phyloP scores from a whole-genome alignment of 2,329 filamentous ascomycete species.

The Tricladium varicosporioides region DNA sequence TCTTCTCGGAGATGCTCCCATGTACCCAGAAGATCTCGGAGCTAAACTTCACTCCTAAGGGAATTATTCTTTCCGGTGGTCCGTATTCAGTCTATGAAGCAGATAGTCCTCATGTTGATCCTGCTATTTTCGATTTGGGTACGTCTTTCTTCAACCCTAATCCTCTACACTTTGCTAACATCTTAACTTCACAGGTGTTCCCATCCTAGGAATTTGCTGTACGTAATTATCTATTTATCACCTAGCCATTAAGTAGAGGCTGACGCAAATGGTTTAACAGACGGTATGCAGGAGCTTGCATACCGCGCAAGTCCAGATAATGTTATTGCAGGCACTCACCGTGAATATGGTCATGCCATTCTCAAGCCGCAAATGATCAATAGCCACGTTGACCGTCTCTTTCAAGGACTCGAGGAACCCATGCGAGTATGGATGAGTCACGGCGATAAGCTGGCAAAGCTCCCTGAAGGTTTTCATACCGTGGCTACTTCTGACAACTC shows the following conservation, averaged over 20 bases:
- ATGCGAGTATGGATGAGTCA: slow-evolving; percentile 84
- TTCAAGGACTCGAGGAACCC: slow-evolving; percentile 69
- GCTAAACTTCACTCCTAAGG: slow-evolving; percentile 75
- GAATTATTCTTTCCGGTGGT: slow-evolving; percentile 73
- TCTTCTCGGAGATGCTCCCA: slow-evolving; percentile 81
- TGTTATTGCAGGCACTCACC: slow-evolving; percentile 61
- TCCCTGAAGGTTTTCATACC: slow-evolving; percentile 70
- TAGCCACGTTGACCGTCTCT: slow-evolving; percentile 71
- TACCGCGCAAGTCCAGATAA: slow-evolving; percentile 56
- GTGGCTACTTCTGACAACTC: slow-evolving; percentile 76
- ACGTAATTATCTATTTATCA: background rate
- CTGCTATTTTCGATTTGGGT: slow-evolving; percentile 60
- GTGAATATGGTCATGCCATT: slow-evolving; percentile 36
- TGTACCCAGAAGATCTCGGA: slow-evolving; percentile 78
- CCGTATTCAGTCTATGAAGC: slow-evolving; percentile 72
- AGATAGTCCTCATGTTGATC: slow-evolving; percentile 73
- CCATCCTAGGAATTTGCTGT: slow-evolving; percentile 44
- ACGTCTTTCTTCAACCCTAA: background rate
- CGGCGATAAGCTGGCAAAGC: slow-evolving; percentile 73
- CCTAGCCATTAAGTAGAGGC: background rate
- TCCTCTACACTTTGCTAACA: background rate
- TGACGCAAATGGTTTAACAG: background rate
- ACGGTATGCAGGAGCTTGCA: slow-evolving; percentile 67
- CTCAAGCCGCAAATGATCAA: slow-evolving; percentile 58
- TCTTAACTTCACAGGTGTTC: slow-evolving; percentile 40